Conservation (phyloP, 1,284 basidiomycete genomes). For the Mycena citricolor region DNA sequence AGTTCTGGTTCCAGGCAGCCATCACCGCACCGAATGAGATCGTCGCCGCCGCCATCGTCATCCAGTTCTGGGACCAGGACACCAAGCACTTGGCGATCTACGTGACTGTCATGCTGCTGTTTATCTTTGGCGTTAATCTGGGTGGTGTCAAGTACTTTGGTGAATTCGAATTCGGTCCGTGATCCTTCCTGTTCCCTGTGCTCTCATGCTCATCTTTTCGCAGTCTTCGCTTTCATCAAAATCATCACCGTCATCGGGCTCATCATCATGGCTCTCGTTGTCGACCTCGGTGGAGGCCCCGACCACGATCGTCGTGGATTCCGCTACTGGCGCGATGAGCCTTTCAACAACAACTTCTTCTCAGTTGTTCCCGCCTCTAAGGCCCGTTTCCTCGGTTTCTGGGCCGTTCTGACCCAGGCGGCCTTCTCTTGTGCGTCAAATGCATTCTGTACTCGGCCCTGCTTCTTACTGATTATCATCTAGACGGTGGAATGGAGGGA, state of each 20-base stretch:
- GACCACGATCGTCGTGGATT: slow-evolving; percentile 28
- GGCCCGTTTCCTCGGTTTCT: slow-evolving; percentile 28
- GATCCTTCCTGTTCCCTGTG: not conserved
- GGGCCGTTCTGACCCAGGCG: slow-evolving; percentile 27
- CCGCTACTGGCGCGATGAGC: slow-evolving; percentile 27
- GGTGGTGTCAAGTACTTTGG: slow-evolving; percentile 29
- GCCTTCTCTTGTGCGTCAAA: slow-evolving; percentile 24
- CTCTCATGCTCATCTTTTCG: not conserved
- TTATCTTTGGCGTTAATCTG: slow-evolving; percentile 32
- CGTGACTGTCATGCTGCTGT: slow-evolving; percentile 35
- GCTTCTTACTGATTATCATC: not conserved
- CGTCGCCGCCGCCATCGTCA: slow-evolving; percentile 23
- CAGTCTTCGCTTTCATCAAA: slow-evolving; percentile 36
- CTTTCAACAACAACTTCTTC: slow-evolving; percentile 26
- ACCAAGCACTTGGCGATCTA: slow-evolving; percentile 27
- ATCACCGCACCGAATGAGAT: slow-evolving; percentile 24
- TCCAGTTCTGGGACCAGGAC: slow-evolving; percentile 25
- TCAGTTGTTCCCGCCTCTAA: slow-evolving; percentile 26
- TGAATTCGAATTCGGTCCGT: slow-evolving; percentile 37
- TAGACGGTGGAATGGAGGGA: slow-evolving; percentile 27
- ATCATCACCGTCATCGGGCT: slow-evolving; percentile 36
- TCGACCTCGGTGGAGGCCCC: slow-evolving; percentile 29
- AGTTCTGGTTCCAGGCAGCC: slow-evolving; percentile 30
- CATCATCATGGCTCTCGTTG: slow-evolving; percentile 34
- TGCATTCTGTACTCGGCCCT: not conserved